Evolutionary conservation across 2,329 filamentous ascomycete genomes (phyloP).

Genomic region (Botrytis deweyae): DNA sequence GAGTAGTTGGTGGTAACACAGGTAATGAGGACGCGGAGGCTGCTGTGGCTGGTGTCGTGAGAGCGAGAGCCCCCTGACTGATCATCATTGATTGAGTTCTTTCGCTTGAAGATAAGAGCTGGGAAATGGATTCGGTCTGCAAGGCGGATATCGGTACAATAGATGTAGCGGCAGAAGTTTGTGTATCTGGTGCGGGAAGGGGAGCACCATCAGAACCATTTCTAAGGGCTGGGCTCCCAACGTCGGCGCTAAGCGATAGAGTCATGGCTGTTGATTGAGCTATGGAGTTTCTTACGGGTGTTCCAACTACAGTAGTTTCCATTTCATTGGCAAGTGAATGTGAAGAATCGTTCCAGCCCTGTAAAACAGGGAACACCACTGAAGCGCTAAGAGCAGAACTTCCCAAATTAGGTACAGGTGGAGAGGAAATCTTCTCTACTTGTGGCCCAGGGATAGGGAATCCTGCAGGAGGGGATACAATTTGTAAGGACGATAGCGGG

Average conservation of each 20-base stretch:
- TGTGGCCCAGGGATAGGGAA: background rate
- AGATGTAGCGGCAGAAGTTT: background rate
- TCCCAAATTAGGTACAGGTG: background rate
- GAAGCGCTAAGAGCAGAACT: background rate
- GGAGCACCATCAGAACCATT: background rate
- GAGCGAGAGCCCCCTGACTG: background rate
- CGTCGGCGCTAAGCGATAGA: background rate
- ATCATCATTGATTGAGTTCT: background rate
- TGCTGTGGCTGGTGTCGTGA: background rate
- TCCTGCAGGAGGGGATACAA: background rate
- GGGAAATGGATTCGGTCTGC: background rate
- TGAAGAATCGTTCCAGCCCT: conserved; percentile 7
- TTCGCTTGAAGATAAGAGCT: background rate
- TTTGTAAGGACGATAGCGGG: background rate
- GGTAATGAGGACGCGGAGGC: background rate
- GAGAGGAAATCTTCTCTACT: background rate
- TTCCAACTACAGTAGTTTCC: background rate
- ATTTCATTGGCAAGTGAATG: background rate
- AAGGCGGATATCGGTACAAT: background rate
- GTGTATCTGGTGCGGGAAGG: background rate
- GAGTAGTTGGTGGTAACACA: background rate
- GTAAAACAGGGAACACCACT: background rate
- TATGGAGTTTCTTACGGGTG: background rate
- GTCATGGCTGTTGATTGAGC: conserved; percentile 3
- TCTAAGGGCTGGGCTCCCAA: conserved; percentile 7